Conservation (phyloP, 192 early-diverging fungal species). For the Dispira simplex region DNA sequence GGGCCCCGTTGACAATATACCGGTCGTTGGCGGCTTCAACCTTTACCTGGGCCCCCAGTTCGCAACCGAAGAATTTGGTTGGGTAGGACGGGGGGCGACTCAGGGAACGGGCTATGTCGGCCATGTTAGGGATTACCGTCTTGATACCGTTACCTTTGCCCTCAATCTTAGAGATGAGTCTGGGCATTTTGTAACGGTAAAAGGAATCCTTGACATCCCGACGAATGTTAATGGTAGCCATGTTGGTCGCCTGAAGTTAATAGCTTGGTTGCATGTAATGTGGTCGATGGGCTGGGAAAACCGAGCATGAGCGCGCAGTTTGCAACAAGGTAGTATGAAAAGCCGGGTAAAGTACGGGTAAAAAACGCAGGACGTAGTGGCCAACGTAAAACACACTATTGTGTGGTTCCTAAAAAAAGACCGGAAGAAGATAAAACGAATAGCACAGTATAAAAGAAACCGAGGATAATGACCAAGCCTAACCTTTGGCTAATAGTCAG, state of each 20-base stretch:
- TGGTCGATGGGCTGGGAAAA: too few species aligned
- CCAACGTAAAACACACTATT: too few species aligned
- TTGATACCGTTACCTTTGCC: slow-evolving; percentile 99
- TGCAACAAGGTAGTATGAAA: too few species aligned
- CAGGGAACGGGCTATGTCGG: slow-evolving; percentile 80
- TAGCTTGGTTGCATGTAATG: too few species aligned
- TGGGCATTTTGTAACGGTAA: slow-evolving; percentile 99
- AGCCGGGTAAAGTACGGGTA: too few species aligned
- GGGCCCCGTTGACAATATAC: slow-evolving; percentile 92
- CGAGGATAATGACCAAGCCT: too few species aligned
- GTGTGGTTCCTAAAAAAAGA: too few species aligned
- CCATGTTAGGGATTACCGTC: slow-evolving; percentile 95
- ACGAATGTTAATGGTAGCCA: slow-evolving; percentile 74
- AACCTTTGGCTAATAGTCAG: too few species aligned
- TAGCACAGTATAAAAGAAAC: too few species aligned
- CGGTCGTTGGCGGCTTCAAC: slow-evolving; percentile 78
- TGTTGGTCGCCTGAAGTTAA: slow-evolving; percentile 20
- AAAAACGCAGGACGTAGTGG: too few species aligned
- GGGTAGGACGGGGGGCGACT: slow-evolving; percentile 75
- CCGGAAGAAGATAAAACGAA: too few species aligned
- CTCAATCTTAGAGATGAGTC: slow-evolving; percentile 74
- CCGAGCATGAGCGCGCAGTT: too few species aligned
- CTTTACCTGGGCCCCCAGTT: slow-evolving; percentile 89
- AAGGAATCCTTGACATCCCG: slow-evolving; percentile 84
- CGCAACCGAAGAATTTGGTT: slow-evolving; percentile 87